These are phyloP conservation scores for Sclerotinia spermophila DNA, from an alignment of 2,329 filamentous ascomycete genomes.

Conservation along the genomic window DNA sequence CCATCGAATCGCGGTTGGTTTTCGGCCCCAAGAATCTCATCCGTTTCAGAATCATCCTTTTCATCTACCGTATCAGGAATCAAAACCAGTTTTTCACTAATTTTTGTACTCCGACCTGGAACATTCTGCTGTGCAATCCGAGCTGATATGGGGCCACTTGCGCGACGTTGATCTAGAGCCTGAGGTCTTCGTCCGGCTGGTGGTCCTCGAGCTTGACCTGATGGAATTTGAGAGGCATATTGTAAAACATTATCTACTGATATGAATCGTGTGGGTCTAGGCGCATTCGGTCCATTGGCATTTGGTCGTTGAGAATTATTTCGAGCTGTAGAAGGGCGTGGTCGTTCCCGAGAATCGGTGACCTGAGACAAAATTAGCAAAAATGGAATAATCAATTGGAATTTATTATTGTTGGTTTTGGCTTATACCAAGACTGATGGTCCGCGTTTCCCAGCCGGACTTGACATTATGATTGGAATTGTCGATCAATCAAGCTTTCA, in stretches of 20 bases:
- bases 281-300: conserved; percentile 32
- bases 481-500: neutral
- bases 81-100: conserved; percentile 94
- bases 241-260: conserved; percentile 93
- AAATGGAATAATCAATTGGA: neutral
- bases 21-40: conserved; percentile 49
- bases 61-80: conserved; percentile 73
- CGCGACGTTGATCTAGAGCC: conserved; percentile 47
- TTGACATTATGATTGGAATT: conserved; percentile 11
- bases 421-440: conserved; percentile 57
- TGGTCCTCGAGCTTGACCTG: conserved; percentile 78
- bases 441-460: conserved; percentile 46
- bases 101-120: conserved; percentile 85
- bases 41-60: conserved; percentile 56
- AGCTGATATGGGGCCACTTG: conserved; percentile 43
- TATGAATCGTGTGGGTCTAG: conserved; percentile 67
- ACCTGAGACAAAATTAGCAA: conserved; percentile 42
- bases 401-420: neutral
- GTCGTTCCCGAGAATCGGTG: conserved; percentile 56
- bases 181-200: conserved; percentile 46
- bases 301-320: conserved; percentile 38
- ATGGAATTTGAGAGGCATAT: conserved; percentile 91
- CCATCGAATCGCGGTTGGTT: conserved; percentile 47
- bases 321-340: conserved; percentile 41
- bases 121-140: conserved; percentile 49